Percentiles rank a stretch among this genome's conserved stretches.
Conservation (phyloP, 495 filamentous ascomycete species). For the Hypoxylon lienhwacheense region DNA sequence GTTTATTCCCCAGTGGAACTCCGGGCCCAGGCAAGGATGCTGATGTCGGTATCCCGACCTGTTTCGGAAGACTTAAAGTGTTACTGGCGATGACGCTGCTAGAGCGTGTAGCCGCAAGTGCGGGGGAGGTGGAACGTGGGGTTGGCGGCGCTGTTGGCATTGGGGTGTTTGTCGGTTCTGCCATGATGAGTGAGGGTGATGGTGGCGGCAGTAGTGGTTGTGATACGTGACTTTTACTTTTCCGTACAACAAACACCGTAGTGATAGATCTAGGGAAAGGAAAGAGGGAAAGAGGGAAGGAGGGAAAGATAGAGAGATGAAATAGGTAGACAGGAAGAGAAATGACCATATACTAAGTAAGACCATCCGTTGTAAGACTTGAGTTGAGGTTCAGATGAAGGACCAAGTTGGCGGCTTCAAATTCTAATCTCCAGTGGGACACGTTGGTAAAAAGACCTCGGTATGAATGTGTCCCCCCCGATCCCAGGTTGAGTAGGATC, state of each 20-base stretch:
- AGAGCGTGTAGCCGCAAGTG: conserved; percentile 25
- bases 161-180: conserved; percentile 54
- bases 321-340: neutral
- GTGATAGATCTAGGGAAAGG: too few species aligned
- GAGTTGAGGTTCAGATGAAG: neutral
- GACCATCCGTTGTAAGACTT: too few species aligned
- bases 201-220: neutral
- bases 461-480: conserved; percentile 22
- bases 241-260: conserved; percentile 2
- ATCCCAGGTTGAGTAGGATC: conserved; percentile 34
- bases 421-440: conserved; percentile 18
- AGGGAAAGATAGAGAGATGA: neutral
- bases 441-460: conserved; percentile 1
- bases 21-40: conserved; percentile 25
- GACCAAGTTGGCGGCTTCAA: conserved; percentile 13
- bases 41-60: conserved; percentile 10
- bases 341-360: neutral
- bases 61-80: conserved; percentile 27
- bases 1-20: conserved; percentile 27
- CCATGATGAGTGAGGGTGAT: conserved; percentile 38
- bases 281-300: neutral
- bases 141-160: conserved; percentile 53
- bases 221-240: neutral
- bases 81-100: conserved; percentile 9
- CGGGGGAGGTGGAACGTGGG: conserved; percentile 49